phyloP scores from a whole-genome alignment of 2,329 filamentous ascomycete genomes.

The Ceratocystis cubensis region DNA sequence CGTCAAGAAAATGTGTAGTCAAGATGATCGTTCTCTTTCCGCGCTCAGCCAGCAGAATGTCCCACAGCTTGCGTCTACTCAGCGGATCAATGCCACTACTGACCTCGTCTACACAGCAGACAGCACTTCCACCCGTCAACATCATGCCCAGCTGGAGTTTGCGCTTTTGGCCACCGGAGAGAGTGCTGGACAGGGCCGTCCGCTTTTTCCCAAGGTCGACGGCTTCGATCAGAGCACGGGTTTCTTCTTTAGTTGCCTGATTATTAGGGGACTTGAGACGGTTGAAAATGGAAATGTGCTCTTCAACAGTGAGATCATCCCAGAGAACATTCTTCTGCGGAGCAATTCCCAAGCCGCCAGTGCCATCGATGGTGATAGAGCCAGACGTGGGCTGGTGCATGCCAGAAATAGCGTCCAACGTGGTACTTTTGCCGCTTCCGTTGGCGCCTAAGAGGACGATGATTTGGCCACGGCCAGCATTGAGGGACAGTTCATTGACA shows the following conservation, averaged over 20 bases:
- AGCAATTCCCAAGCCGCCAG: constrained; percentile 70
- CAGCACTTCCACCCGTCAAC: constrained; percentile 76
- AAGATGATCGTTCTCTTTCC: constrained; percentile 71
- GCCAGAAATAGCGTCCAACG: constrained; percentile 75
- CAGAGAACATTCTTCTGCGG: constrained; percentile 92
- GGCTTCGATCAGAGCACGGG: constrained; percentile 50
- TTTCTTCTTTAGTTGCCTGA: constrained; percentile 44
- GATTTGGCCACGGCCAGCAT: constrained; percentile 66
- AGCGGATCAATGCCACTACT: constrained; percentile 79
- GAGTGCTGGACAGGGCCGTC: constrained; percentile 57
- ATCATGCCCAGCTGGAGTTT: constrained; percentile 92
- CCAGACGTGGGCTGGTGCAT: constrained; percentile 66
- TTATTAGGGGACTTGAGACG: constrained; percentile 55
- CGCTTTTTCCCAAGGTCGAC: constrained; percentile 68
- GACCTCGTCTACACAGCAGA: constrained; percentile 88
- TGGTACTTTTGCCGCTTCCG: constrained; percentile 82
- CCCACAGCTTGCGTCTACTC: constrained; percentile 82
- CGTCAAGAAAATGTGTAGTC: constrained; percentile 88
- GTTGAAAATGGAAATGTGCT: constrained; percentile 78
- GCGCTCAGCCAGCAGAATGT: constrained; percentile 76
- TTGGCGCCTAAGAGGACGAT: constrained; percentile 79
- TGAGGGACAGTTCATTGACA: constrained; percentile 60
- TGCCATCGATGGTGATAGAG: constrained; percentile 62
- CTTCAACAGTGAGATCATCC: constrained; percentile 74
- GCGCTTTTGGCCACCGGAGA: constrained; percentile 83